A percentile compares a stretch with the other conserved stretches of the same genome.
These are phyloP conservation scores for Dendrobium officinale DNA, from an alignment of 106 monocot genomes.

Conservation along the genomic window DNA sequence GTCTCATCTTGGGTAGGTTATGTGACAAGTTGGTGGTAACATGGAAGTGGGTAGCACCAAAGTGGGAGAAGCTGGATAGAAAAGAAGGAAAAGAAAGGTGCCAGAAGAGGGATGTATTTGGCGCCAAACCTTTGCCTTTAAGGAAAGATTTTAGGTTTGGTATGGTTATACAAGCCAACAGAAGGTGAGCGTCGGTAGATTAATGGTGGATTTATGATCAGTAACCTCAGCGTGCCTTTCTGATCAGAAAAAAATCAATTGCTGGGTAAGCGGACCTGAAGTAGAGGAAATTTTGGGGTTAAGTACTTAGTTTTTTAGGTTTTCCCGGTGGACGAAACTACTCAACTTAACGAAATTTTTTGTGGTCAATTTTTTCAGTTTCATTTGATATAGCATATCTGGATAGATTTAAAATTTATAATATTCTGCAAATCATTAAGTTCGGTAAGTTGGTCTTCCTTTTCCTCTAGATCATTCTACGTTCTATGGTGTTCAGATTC, in stretches of 20 bases:
- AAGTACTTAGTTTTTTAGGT: not conserved
- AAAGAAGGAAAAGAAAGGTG: too few species aligned
- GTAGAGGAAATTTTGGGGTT: not conserved
- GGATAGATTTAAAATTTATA: not conserved
- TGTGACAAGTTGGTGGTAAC: too few species aligned
- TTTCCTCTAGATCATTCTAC: not conserved
- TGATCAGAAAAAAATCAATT: not conserved
- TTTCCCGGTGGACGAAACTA: not conserved
- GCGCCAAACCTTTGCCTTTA: not conserved
- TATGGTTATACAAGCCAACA: not conserved
- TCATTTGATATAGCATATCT: too few species aligned
- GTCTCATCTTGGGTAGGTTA: too few species aligned
- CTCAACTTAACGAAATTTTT: not conserved
- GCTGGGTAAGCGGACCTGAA: not conserved
- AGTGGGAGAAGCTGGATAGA: too few species aligned
- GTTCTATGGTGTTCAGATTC: too few species aligned
- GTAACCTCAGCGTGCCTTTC: not conserved
- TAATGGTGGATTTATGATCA: too few species aligned
- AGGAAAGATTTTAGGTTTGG: not conserved
- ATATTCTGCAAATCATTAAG: not conserved
- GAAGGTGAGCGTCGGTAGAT: not conserved
- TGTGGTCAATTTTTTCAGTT: not conserved
- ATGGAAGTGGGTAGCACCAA: too few species aligned
- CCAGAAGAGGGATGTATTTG: too few species aligned
- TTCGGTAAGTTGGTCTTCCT: not conserved